Base-by-base conservation (phyloP, 1,284 basidiomycete genomes). In the Moesziomyces sp. region DNA sequence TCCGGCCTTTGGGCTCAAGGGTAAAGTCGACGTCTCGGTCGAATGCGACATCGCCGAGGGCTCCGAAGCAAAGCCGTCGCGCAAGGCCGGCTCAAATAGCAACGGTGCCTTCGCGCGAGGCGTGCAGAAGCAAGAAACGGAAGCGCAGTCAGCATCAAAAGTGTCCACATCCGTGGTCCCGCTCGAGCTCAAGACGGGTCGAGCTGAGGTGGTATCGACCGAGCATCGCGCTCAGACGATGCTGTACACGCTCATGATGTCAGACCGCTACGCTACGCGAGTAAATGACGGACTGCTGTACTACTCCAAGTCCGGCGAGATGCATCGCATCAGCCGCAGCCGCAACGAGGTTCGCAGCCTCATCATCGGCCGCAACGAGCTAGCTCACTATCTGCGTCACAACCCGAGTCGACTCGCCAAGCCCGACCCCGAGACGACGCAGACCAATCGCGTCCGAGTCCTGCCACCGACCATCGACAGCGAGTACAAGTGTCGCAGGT, bases 201-300 rank as follows among this genome's bases (percentile, higher is more conserved):
- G 52, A 85, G 90, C 1, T 86, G 64, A 71, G 30, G 89, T 28
- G 90, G 90, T 13, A 89, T 91, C 3, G 35, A 75, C 71, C 11
- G 93, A 96, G 76, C 97, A 99, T 84, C 91, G 94, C 45, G 97
- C 97, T 0, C 96, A 99, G 85, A 99, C 97, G 0, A 95, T 97
- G 91, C 86, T 99, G 7, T 99, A 99, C 83, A 97, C 94, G 0
- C 87, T 99, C 14, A 88, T 99, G 8, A 90, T 95, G 82, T 89
- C 90, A 38, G 95, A 99, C 80, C 89, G 94, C 14, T 98, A 98
- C 81, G 90, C 91, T 71, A 56, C 58, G 11, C 47, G 58, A 11
- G 80, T 87, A 24, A 85, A 86, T 1, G 89, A 90, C 14, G 97
- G 97, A 2, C 85, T 99, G 51, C 87, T 99, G 28, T 97, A 94